Evolutionary conservation across 257 asterid species (phyloP), one percentile per base, ranked within the genome.

Genomic region (Solanum appendiculatum): DNA sequence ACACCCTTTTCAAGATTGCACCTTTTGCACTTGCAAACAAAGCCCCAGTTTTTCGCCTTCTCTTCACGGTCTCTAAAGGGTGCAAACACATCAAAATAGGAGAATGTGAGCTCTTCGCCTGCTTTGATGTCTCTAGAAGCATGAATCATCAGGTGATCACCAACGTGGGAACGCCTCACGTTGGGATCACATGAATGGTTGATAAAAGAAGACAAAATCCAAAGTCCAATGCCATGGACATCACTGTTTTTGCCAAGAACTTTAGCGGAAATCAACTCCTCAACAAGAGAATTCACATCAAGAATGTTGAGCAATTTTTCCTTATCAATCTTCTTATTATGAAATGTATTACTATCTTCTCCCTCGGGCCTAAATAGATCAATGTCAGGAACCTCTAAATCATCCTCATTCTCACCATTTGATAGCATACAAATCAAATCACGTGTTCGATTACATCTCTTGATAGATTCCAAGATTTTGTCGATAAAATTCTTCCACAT

Each of bases 111-210:
- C 91, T 95, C 98, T 82, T 96, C 98, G 10, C 98, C 98, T 1
- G 94, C 94, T 92, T 93, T 95, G 85, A 96, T 37, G 11, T 96
- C 98, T 66, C 93, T 89, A 23, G 95, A 64, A 58, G 98, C 97
- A 86, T 93, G 98, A 37, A 96, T 92, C n/a, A 89, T 51, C 10
- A 94, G 87, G 14, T 95, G 91, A 80, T 96, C 98, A 10, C 99
- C 99, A 25, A 96, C 68, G 89, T 95, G 98, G 88, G 93, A 87
- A 0, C 98, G 93, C 91, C 99, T 89, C 36, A 88, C 94, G n/a
- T 94, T 96, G 4, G 99, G 99, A 68, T 93, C 94, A 44, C 98
- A 96, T 2, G 99, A 95, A 86, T 95, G 98, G 90, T 94, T 96
- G 21, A 96, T 86, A 31, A 94, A 96, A 39, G 97, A 95, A 83